Evolutionary conservation across 2,329 filamentous ascomycete genomes (phyloP).

Genomic region (Neopestalotiopsis clavispora): DNA sequence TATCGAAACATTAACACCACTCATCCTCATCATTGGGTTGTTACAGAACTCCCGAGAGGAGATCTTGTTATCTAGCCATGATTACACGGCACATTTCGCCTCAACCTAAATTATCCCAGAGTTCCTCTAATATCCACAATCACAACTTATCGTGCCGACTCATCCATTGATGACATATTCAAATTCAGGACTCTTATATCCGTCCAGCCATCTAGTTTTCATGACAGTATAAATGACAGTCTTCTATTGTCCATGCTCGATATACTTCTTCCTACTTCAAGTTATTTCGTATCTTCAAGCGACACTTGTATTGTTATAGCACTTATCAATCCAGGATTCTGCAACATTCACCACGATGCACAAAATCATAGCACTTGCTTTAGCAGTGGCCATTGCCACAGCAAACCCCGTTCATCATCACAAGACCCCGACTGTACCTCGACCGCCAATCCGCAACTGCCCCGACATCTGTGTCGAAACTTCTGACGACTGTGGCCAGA

Average conservation of each 20-base stretch:
- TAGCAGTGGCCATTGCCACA: neutral
- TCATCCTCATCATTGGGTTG: neutral
- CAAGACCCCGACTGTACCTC: neutral
- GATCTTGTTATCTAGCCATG: neutral
- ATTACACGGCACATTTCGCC: neutral
- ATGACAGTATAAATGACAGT: too few relatives aligned
- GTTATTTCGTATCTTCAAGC: neutral
- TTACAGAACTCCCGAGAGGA: neutral
- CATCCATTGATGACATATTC: neutral
- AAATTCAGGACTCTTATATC: too few relatives aligned
- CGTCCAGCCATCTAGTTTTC: too few relatives aligned
- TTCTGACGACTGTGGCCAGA: neutral
- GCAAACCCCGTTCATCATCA: neutral
- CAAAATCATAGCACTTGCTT: neutral
- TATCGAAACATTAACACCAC: neutral
- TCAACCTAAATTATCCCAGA: neutral
- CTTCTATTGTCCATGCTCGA: neutral
- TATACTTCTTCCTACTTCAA: neutral
- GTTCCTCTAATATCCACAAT: neutral
- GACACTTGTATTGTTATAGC: neutral
- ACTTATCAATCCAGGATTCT: neutral
- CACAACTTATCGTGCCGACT: neutral
- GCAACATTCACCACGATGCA: neutral
- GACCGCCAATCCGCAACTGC: neutral
- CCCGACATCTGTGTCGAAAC: neutral